Base-by-base conservation (phyloP, 1,139 yeast genomes). In the Yamadazyma diddensiae region DNA sequence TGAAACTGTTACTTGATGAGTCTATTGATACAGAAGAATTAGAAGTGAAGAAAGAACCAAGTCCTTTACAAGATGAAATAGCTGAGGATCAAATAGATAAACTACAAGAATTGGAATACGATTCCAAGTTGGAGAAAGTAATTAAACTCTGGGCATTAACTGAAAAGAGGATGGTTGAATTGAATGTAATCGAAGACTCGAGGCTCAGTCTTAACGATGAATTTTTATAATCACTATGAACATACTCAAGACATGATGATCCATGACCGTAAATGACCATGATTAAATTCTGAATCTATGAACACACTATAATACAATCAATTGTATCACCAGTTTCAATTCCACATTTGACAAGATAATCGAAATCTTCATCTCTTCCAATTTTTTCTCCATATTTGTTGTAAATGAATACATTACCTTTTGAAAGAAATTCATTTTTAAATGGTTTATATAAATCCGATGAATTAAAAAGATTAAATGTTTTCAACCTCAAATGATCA, bases 301-400 rank as follows among this genome's bases (percentile, higher is more conserved):
- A 8, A 33, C 20, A 25, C 9, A 49, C 30, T 24, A 73, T 56
- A 19, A 75, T 62, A 53, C 82, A 69, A 42, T 67, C 70, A 30
- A 78, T 63, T 10, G 62, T 68, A 47, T 77, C 72, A 4, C 92
- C 90, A 1, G 92, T 83, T 49, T 79, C 84, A 27, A 83, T 76
- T 33, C 70, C 70, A 36, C 78, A 59, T 42, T 79, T 66, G 47
- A 84, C 78, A 39, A 83, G 57, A 46, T 78, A 82, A 23, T 70
- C 59, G 7, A 60, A 61, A 43, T 81, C 76, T 13, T 52, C 37
- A 3, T 39, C 47, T 2, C 37, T 15, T 3, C 43, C 45, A 3
- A 65, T 55, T 32, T 57, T 61, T 9, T 51, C 49, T 15, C 49
- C 48, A 21, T 39, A 42, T 31, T 52, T 62, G 37, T 65, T 61